Evolutionary conservation across 2,329 filamentous ascomycete species (phyloP), one percentile per base, ranked within the genome.

Genomic region (Diplodia seriata): DNA sequence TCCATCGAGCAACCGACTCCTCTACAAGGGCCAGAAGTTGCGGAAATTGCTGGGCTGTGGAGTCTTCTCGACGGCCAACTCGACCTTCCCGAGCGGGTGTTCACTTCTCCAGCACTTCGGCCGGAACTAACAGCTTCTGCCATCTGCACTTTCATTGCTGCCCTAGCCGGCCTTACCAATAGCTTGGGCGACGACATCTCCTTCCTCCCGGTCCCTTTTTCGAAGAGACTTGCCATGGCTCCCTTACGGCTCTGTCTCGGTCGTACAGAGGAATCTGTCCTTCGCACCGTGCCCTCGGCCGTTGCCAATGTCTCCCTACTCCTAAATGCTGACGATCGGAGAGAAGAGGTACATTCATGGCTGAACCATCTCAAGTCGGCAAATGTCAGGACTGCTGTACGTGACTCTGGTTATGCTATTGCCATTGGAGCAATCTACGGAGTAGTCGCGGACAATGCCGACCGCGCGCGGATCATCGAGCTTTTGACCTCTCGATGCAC

Each of bases 101-200:
- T 82, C 68, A 77, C 74, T 9, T 81, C 79, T 15, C 75, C 77
- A 38, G 74, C 78, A 70, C 83, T 90, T 20, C 86, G 86, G 29
- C 88, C 87, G 0, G 90, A 91, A 68, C 81, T 91, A 26, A 83
- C 91, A 4, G 86, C 87, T 31, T 88, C 90, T 72, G 86, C 87
- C 0, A 83, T 84, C 15, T 85, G 87, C 71, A 81, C 81, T n/a
- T 81, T 92, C 0, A 80, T 90, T 12, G 47, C 66, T 29, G 55
- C 47, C 15, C n/a, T 67, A 20, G 66, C 66, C 7, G 47, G 66
- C 15, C 81, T 86, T 7, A 84, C 88, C 5, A 54, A 54, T 64
- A 36, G 47, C 64, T n/a, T 50, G 20, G 29, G 38, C 38, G 57
- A 64, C 5, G 3, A 40, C 36, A 31, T 33, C 18, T 53, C 50